Base-by-base conservation (phyloP, 169 alveolate genomes). In the Plasmodium gonderi region DNA sequence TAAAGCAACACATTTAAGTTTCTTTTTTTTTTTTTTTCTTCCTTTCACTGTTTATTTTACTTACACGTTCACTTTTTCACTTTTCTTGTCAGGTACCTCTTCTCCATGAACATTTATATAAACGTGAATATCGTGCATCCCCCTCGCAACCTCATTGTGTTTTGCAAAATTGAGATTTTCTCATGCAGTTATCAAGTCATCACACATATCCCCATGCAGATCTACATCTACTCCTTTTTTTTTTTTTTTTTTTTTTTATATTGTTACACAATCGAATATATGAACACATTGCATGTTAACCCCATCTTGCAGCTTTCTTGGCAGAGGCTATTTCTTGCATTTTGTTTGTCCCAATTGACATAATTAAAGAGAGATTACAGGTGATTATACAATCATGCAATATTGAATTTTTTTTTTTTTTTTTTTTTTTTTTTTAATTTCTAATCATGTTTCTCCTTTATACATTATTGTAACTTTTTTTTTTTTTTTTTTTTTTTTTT, bases 361-460 rank as follows among this genome's bases (percentile, higher is more conserved):
- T 76, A 8, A 54, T 87, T 75, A 87, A 87, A 67, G 93, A 87
- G 79, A 87, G 89, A 38, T n/a, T 87, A 45, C 93, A 87, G 67
- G 93, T 87, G 72, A 60, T 29, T 60, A 60, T 29, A 6, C 14
- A 29, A 20, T 20, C 1, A 36, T 14, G 72, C 72, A 20, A 14
- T 20, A 60, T 36, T 36, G 26, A 8, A 29, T 20, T n/a, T 36
- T n/a, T 23, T n/a, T 23, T 36, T 12, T 8, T 60, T 23, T 20
- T 36, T 20, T n/a, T 36, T n/a, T 23, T n/a, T 23, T 36, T 12
- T 8, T 60, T 20, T 20, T 12, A 14, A 51, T 14, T 17, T 26
- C 33, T 14, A 3, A 6, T 8, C 67, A n/a, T 31, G 23, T 60
- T 33, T 54, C 17, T 6, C 90, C 64, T 8, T 49, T 33, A n/a